Evolutionary conservation across 495 filamentous ascomycete species (phyloP).

Genomic region (Penicillium flavigenum): DNA sequence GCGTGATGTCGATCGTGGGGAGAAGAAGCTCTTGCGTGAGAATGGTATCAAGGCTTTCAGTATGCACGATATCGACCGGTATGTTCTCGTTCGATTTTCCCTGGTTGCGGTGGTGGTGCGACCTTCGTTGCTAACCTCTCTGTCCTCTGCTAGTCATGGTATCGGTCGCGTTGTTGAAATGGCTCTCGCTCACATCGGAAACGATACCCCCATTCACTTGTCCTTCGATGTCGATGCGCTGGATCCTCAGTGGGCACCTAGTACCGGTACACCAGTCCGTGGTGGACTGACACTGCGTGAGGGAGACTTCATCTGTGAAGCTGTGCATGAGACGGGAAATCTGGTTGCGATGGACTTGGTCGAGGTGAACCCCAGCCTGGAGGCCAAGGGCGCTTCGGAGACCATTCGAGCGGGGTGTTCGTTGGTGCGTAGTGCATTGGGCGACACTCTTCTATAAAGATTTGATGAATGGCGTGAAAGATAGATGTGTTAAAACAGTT

Average conservation of each 20-base stretch:
- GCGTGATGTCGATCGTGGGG: constrained; percentile 84
- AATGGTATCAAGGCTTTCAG: constrained; percentile 92
- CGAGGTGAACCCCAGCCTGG: constrained; percentile 91
- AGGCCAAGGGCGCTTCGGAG: constrained; percentile 72
- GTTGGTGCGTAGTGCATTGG: constrained; percentile 84
- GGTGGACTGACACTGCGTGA: constrained; percentile 95
- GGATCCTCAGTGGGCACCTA: constrained; percentile 93
- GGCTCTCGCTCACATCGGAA: constrained; percentile 90
- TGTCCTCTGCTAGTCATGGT: constrained; percentile 59
- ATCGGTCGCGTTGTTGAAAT: constrained; percentile 97
- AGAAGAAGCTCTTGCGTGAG: constrained; percentile 87
- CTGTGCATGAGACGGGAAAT: constrained; percentile 89
- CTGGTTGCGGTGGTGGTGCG: not conserved
- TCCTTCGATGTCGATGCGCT: constrained; percentile 97
- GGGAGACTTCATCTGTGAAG: constrained; percentile 97
- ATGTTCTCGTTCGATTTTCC: constrained; percentile 17
- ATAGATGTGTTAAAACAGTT: constrained; percentile 1
- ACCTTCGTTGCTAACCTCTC: not conserved
- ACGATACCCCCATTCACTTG: constrained; percentile 91
- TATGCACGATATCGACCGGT: constrained; percentile 97
- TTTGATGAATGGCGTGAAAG: not conserved
- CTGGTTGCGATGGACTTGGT: constrained; percentile 91
- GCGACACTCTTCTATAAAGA: constrained; percentile 76
- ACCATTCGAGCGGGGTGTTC: constrained; percentile 90
- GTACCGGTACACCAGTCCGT: constrained; percentile 91